Percentiles rank a stretch among this genome's conserved stretches.
Evolutionary conservation across 768 basidiomycete genomes (phyloP).

Genomic region (Leccinellum luteum): DNA sequence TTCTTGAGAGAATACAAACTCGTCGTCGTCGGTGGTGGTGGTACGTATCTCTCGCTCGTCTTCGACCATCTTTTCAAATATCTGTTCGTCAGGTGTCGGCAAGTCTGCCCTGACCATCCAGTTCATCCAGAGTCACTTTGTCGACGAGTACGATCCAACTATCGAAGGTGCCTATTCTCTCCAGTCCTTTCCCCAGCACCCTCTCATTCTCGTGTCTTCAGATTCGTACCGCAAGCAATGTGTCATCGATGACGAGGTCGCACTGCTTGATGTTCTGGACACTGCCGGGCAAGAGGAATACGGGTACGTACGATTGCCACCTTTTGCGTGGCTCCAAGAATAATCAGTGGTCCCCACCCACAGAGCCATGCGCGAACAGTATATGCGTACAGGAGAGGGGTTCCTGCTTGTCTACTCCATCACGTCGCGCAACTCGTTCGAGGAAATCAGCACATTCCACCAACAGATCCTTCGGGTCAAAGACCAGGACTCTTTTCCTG

Average conservation of each 20-base stretch:
- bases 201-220: slow-evolving; percentile 26
- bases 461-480: slow-evolving; percentile 96
- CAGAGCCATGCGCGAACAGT: slow-evolving; percentile 98
- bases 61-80: background rate
- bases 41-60: slow-evolving; percentile 47
- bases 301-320: slow-evolving; percentile 56
- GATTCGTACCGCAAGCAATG: slow-evolving; percentile 98
- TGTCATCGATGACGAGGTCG: slow-evolving; percentile 98
- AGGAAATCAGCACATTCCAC: slow-evolving; percentile 95
- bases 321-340: slow-evolving; percentile 1
- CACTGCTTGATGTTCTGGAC: slow-evolving; percentile 92
- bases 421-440: slow-evolving; percentile 96
- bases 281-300: slow-evolving; percentile 99
- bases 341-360: slow-evolving; percentile 2
- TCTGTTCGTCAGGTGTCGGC: slow-evolving; percentile 38
- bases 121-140: slow-evolving; percentile 95
- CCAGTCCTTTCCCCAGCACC: background rate
- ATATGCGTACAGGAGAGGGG: slow-evolving; percentile 98
- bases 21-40: slow-evolving; percentile 98
- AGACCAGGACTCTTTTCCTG: slow-evolving; percentile 93
- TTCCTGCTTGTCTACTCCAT: slow-evolving; percentile 98
- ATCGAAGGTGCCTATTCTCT: slow-evolving; percentile 67
- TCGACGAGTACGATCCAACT: slow-evolving; percentile 92
- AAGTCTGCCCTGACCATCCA: slow-evolving; percentile 97
- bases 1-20: slow-evolving; percentile 98